phyloP scores from a whole-genome alignment of 305 asterid species.

The Petunia hybrid region DNA sequence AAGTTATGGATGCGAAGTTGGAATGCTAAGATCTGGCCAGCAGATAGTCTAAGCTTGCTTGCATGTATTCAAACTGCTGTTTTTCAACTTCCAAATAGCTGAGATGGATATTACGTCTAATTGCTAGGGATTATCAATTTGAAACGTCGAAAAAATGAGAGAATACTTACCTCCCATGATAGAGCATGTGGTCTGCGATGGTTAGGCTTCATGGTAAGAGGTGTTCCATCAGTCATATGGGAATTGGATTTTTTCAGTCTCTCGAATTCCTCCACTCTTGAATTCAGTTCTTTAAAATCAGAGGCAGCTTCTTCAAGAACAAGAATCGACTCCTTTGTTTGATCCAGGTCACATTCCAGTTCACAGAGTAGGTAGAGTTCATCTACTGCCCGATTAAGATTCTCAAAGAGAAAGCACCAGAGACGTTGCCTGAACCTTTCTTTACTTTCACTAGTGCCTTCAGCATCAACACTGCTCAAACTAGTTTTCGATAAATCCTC shows the following conservation, averaged over 20 bases:
- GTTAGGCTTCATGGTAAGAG: constrained; percentile 75
- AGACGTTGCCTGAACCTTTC: constrained; percentile 99
- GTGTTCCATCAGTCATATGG: constrained; percentile 64
- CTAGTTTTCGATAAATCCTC: constrained; percentile 50
- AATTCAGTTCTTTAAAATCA: constrained; percentile 84
- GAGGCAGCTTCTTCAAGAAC: constrained; percentile 99
- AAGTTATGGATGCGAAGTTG: not conserved
- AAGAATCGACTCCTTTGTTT: constrained; percentile 93
- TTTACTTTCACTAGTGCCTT: constrained; percentile 72
- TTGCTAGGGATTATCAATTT: not conserved
- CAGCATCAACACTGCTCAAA: constrained; percentile 48
- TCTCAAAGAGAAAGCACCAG: constrained; percentile 99
- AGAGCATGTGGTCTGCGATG: constrained; percentile 99
- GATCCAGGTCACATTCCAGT: constrained; percentile 93
- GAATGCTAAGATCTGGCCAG: not conserved
- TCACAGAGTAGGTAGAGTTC: constrained; percentile 99
- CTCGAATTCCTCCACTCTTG: constrained; percentile 94
- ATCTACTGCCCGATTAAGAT: constrained; percentile 94
- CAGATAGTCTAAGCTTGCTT: constrained; percentile 7
- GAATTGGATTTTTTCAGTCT: constrained; percentile 68
- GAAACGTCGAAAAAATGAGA: constrained; percentile 34
- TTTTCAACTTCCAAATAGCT: constrained; percentile 21
- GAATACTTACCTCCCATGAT: constrained; percentile 95
- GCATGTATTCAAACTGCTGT: constrained; percentile 2
- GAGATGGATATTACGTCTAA: constrained; percentile 2